Evolutionary conservation across 306 rosid genomes (phyloP).

Genomic region (Acmispon strigosus): DNA sequence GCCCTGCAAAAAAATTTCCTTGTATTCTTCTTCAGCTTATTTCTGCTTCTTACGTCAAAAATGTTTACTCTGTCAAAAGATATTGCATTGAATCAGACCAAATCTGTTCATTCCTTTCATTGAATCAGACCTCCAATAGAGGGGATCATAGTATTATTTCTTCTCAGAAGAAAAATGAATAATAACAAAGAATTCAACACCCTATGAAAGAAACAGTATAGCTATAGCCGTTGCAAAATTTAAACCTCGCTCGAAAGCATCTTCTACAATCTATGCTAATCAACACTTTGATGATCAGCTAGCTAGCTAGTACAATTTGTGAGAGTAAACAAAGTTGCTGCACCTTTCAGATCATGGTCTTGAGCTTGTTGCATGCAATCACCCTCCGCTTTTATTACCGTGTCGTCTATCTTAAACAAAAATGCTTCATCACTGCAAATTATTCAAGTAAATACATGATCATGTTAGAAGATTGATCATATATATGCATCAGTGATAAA

Average conservation of each 20-base stretch:
- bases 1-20: too few relatives aligned
- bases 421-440: conserved; percentile 52
- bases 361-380: conserved; percentile 39
- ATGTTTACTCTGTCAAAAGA: too few relatives aligned
- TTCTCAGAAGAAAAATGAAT: background rate
- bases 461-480: background rate
- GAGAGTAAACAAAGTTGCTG: conserved; percentile 58
- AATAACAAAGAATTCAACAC: background rate
- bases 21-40: too few relatives aligned
- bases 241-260: conserved; percentile 10
- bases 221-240: conserved; percentile 16
- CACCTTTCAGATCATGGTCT: conserved; percentile 68
- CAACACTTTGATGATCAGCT: background rate
- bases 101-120: background rate
- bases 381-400: conserved; percentile 37
- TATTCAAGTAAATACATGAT: background rate
- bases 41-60: too few relatives aligned
- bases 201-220: conserved; percentile 5
- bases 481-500: too few relatives aligned
- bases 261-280: conserved; percentile 25
- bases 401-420: conserved; percentile 37
- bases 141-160: background rate
- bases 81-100: too few relatives aligned
- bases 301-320: conserved; percentile 48
- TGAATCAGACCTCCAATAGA: background rate